Percentiles rank a stretch among this genome's conserved stretches.
Conservation (phyloP, 2,329 filamentous ascomycete species). For the Neonectria ditissima region DNA sequence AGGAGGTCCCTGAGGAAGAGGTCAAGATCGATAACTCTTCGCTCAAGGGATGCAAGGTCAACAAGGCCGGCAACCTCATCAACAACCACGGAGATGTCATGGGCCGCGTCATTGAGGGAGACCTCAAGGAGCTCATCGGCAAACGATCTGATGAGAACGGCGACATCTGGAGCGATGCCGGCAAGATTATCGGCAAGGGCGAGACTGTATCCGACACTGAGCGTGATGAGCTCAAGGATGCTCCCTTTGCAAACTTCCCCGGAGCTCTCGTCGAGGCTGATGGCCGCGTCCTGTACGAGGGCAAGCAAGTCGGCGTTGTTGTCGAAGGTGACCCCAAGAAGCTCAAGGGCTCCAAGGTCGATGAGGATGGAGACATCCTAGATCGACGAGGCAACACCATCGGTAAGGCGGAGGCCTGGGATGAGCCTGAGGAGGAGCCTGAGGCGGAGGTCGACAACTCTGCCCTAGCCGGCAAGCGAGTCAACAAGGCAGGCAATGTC, state of each 20-base stretch:
- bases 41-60: slow-evolving; percentile 47
- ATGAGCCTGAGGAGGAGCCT: slow-evolving; percentile 54
- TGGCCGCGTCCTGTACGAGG: background rate
- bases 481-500: slow-evolving; percentile 71
- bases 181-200: slow-evolving; percentile 75
- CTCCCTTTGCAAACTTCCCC: slow-evolving; percentile 45
- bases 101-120: slow-evolving; percentile 76
- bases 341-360: slow-evolving; percentile 79
- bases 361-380: slow-evolving; percentile 84
- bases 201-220: slow-evolving; percentile 77
- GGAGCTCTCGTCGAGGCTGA: background rate
- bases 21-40: slow-evolving; percentile 67
- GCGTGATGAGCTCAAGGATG: slow-evolving; percentile 70
- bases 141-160: slow-evolving; percentile 77
- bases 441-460: slow-evolving; percentile 64
- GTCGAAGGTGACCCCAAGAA: slow-evolving; percentile 78
- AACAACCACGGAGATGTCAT: slow-evolving; percentile 77
- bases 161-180: slow-evolving; percentile 78
- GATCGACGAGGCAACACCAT: slow-evolving; percentile 77
- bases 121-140: slow-evolving; percentile 71
- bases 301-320: slow-evolving; percentile 60
- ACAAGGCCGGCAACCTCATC: slow-evolving; percentile 73
- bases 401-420: slow-evolving; percentile 70
- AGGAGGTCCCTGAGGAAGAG: slow-evolving; percentile 62
- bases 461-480: slow-evolving; percentile 64